A percentile compares a stretch with the other conserved stretches of the same genome.
Evolutionary conservation across 257 asterid genomes (phyloP).

Genomic region (Misopates orontium): DNA sequence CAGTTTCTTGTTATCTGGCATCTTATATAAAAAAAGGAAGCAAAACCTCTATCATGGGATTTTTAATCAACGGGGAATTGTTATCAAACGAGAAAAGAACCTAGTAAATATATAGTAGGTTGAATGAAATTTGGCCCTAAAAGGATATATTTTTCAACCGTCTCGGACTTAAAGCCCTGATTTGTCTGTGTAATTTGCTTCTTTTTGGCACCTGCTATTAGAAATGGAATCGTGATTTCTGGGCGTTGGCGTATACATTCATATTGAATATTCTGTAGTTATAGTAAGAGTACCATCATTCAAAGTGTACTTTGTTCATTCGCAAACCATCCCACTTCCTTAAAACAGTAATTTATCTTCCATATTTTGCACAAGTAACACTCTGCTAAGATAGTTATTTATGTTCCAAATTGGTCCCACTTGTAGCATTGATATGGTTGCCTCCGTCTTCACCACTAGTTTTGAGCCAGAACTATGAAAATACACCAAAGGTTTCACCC

Average conservation of each 20-base stretch:
- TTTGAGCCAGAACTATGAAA: not conserved
- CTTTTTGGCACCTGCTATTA: not conserved
- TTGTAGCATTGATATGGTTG: conserved; percentile 8
- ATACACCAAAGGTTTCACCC: conserved; percentile 1
- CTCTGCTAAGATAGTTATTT: not conserved
- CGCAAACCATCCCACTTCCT: not conserved
- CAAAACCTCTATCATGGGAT: too few relatives aligned
- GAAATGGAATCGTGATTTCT: not conserved
- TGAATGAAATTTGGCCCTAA: too few relatives aligned
- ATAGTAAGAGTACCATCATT: not conserved
- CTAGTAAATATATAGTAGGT: too few relatives aligned
- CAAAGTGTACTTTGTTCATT: not conserved
- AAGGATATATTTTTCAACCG: too few relatives aligned
- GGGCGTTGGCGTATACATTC: not conserved
- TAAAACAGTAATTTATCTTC: not conserved
- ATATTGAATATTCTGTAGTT: not conserved
- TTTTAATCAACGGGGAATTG: too few relatives aligned
- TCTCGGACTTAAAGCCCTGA: too few relatives aligned
- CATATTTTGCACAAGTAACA: not conserved
- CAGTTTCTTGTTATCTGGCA: too few relatives aligned
- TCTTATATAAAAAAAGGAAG: too few relatives aligned
- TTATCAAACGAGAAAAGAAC: too few relatives aligned
- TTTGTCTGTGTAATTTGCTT: too few relatives aligned
- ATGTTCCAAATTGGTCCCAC: not conserved
- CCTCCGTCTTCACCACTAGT: not conserved